These are phyloP conservation scores for Myxozyma geophila DNA, from an alignment of 805 yeast species.

Conservation along the genomic window DNA sequence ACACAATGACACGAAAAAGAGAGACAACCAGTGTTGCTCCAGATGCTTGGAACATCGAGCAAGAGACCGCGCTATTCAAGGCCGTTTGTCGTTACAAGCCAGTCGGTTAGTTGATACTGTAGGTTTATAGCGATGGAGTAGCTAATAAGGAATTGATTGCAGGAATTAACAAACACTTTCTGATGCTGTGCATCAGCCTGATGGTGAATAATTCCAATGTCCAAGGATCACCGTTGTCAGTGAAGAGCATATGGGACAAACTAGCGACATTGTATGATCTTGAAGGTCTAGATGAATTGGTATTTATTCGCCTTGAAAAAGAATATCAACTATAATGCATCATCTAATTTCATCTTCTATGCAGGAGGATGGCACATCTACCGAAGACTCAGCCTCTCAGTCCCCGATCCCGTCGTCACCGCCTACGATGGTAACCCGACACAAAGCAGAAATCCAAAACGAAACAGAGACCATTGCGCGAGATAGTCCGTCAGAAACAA, in stretches of 20 bases:
- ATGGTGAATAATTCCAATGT: conserved; percentile 40
- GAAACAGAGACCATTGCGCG: neutral
- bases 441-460: conserved; percentile 19
- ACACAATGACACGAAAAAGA: conserved; percentile 14
- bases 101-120: conserved; percentile 54
- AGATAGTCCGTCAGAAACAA: too few species aligned
- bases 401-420: conserved; percentile 14
- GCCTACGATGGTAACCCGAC: conserved; percentile 14
- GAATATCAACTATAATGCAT: neutral
- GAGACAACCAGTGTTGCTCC: conserved; percentile 18
- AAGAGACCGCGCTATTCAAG: conserved; percentile 64
- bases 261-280: conserved; percentile 60
- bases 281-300: conserved; percentile 61
- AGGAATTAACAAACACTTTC: conserved; percentile 45
- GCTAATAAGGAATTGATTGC: neutral
- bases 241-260: conserved; percentile 62
- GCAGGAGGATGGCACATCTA: conserved; percentile 35
- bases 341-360: conserved; percentile 5
- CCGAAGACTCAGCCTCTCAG: conserved; percentile 22
- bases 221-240: conserved; percentile 46
- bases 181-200: conserved; percentile 44
- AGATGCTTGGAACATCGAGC: conserved; percentile 59
- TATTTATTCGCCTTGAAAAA: conserved; percentile 36
- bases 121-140: neutral
- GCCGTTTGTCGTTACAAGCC: conserved; percentile 71